Base-by-base conservation (phyloP, 805 yeast species). In the Ogataea angusta region DNA sequence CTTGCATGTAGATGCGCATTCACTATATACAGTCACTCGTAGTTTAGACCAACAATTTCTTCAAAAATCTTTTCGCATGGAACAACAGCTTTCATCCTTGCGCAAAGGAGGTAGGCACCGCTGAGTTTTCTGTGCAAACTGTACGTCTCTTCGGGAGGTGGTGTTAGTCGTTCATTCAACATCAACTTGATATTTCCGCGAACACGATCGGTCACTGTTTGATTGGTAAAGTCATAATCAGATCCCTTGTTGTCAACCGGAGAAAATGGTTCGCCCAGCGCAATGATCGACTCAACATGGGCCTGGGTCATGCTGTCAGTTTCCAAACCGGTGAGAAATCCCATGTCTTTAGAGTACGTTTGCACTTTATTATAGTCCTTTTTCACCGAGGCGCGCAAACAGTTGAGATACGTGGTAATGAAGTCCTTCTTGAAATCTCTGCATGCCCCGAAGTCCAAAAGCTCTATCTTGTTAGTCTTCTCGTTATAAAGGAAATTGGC, bases 131-230 rank as follows among this genome's bases (percentile, higher is more conserved):
- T 74, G 65, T 93, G 99, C 53, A 93, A 70, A n/a, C 95, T 85
- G 61, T 93, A 93, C 0, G 99, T 93, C 63, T 93, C 99, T 57
- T 93, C 98, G 2, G 99, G 99, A 10, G 99, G 99, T 3, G 99
- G 97, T 3, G 96, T 79, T 46, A 93, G 69, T 52, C 99, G 77
- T 63, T 93, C 96, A 46, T 82, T 77, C 46, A 93, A 72, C 99
- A 93, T 93, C 39, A 90, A 67, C 2, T 88, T 81, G 50, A 93
- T 87, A 55, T 90, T 89, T 3, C 78, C 82, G 49, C 95, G 76
- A 16, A 93, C 96, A 48, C 98, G 76, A 50, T 88, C 96, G 5
- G 98, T 89, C 30, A 93, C 91, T 10, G 96, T 90, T 63, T 93
- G 99, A 41, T 76, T 68, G 19, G 75, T 68, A 66, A 93, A 93